Evolutionary conservation across 306 rosid species (phyloP).

Genomic region (Vigna nakashimae): DNA sequence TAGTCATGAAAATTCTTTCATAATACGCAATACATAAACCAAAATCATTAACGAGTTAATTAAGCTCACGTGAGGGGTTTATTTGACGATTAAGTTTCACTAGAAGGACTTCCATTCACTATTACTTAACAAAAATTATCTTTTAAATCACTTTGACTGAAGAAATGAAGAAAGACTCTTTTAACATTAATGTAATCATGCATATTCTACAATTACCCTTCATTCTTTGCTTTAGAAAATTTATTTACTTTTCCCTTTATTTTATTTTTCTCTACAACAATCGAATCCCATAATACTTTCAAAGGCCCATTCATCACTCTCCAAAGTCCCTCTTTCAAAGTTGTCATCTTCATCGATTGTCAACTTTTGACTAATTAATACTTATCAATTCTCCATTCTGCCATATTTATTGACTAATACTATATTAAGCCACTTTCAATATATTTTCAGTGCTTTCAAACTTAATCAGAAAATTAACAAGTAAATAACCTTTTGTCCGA

Average conservation of each 20-base stretch:
- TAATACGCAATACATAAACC: too few species aligned
- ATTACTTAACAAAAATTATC: too few species aligned
- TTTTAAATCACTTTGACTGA: too few species aligned
- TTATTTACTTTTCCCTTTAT: not conserved
- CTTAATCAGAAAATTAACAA: not conserved
- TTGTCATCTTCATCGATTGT: not conserved
- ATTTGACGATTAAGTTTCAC: too few species aligned
- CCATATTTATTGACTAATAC: not conserved
- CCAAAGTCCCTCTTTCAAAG: not conserved
- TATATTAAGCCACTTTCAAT: not conserved
- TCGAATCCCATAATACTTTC: not conserved
- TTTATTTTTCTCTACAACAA: not conserved
- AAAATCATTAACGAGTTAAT: too few species aligned
- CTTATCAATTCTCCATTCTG: not conserved
- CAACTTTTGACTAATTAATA: not conserved
- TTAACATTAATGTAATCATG: too few species aligned
- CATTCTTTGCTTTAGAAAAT: too few species aligned
- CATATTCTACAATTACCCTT: too few species aligned
- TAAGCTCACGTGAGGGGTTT: too few species aligned
- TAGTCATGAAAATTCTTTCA: too few species aligned
- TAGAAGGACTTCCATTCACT: too few species aligned
- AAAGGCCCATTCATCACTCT: not conserved
- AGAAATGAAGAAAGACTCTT: too few species aligned
- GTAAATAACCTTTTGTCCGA: not conserved
- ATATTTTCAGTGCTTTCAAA: not conserved